phyloP scores from a whole-genome alignment of 768 basidiomycete genomes.

The Collybiopsis luxurians region DNA sequence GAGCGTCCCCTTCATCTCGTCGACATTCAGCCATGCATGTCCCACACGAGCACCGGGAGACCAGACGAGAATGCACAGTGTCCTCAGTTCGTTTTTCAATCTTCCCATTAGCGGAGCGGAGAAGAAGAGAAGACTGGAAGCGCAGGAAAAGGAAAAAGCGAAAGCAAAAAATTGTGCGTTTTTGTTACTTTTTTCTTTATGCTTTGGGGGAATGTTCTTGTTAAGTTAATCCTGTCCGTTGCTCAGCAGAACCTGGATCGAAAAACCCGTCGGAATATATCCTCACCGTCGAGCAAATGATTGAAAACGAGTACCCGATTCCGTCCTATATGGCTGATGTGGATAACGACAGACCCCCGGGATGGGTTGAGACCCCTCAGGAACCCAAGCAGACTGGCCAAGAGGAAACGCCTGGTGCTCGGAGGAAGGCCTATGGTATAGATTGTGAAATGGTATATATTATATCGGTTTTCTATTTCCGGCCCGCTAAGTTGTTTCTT shows the following conservation, averaged over 20 bases:
- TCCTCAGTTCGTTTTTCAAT: constrained; percentile 80
- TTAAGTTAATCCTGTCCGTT: neutral
- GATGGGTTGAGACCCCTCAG: constrained; percentile 84
- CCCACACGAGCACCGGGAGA: constrained; percentile 95
- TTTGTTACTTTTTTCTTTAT: constrained; percentile 17
- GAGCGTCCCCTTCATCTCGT: constrained; percentile 58
- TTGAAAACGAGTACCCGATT: constrained; percentile 90
- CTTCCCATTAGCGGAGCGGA: constrained; percentile 78
- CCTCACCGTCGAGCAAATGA: constrained; percentile 81
- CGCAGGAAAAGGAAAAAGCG: constrained; percentile 13
- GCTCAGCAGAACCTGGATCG: constrained; percentile 1
- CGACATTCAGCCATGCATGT: constrained; percentile 88
- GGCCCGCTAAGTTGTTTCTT: constrained; percentile 2
- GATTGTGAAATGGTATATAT: constrained; percentile 97
- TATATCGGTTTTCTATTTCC: neutral
- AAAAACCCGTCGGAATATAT: constrained; percentile 70
- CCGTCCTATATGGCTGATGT: constrained; percentile 81
- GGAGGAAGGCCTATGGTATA: constrained; percentile 69
- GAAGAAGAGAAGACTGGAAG: constrained; percentile 61
- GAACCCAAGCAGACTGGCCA: constrained; percentile 27
- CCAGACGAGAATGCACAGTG: constrained; percentile 77
- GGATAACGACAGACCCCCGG: constrained; percentile 52
- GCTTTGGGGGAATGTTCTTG: neutral
- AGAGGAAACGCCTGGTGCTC: constrained; percentile 23
- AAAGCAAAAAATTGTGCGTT: constrained; percentile 27